Evolutionary conservation across 1,284 basidiomycete species (phyloP), one percentile per base, ranked within the genome.

Genomic region (Albatrellus sp.): DNA sequence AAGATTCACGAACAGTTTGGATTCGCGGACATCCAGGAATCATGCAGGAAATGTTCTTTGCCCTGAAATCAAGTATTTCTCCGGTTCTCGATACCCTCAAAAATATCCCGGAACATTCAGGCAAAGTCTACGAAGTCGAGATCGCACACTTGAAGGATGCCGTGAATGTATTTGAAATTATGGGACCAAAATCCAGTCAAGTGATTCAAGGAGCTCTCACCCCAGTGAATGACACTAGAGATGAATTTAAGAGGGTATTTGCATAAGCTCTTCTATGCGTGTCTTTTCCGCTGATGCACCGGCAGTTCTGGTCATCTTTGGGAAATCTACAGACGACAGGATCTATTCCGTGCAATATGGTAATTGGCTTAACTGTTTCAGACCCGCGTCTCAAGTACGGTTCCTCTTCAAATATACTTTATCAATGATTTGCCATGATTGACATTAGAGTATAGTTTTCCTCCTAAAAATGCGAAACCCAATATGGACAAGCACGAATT

Each of bases 101-200:
- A 48, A 57, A 57, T 37, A 50, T 55, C 34, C 20, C 41, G 31
- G 55, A 55, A 12, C 50, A 57, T 44, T 52, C 52, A 32, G 51
- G 47, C 12, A 56, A 61, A 13, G 57, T 60, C 7, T 59, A 64
- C 10, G 63, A 67, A 29, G 61, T 90, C 3, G 75, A 84, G 50
- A 68, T 91, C 10, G 66, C 70, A 3, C 83, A 91, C 58, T 58
- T 90, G 40, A 66, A 80, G 39, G 75, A 75, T 3, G 70, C 80
- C 40, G 56, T 91, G 30, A 88, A 87, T 48, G 70, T 80, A 2
- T 91, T 92, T 53, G 90, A 96, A 57, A 74, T 94, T 14, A 82
- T 85, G 67, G 91, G 91, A 2, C 85, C 86, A 1, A 82, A 81
- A 56, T 72, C 87, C 0, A 89, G 75, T 46, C 82, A 86, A 54